Evolutionary conservation across 2,329 filamentous ascomycete species (phyloP).

Genomic region (Fusarium sp.): DNA sequence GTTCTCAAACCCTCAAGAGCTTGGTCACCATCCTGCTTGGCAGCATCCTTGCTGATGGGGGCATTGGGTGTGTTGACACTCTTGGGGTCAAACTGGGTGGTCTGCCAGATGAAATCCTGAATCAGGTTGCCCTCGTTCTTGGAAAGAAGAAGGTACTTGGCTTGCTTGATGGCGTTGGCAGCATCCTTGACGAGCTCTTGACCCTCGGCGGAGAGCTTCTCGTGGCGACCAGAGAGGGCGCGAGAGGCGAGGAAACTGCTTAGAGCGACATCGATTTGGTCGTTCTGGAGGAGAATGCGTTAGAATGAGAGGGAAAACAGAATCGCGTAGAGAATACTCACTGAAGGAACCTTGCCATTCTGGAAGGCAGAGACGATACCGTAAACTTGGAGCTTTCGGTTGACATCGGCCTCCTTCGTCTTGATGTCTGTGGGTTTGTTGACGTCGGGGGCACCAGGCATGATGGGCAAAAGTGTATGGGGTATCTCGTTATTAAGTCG

Average conservation of each 20-base stretch:
- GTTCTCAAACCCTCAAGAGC: constrained; percentile 87
- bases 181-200: constrained; percentile 80
- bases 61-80: constrained; percentile 69
- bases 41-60: constrained; percentile 78
- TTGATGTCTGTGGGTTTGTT: constrained; percentile 79
- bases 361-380: constrained; percentile 89
- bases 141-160: constrained; percentile 84
- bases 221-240: constrained; percentile 74
- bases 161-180: constrained; percentile 80
- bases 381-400: constrained; percentile 93
- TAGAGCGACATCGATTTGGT: constrained; percentile 93
- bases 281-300: constrained; percentile 67
- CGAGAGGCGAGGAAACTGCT: constrained; percentile 85
- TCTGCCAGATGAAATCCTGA: constrained; percentile 98
- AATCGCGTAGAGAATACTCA: constrained; percentile 55
- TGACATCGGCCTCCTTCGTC: constrained; percentile 86
- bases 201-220: constrained; percentile 84
- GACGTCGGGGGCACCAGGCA: constrained; percentile 59
- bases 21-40: constrained; percentile 84
- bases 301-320: not conserved
- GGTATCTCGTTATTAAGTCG: constrained; percentile 29
- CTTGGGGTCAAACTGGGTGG: constrained; percentile 75
- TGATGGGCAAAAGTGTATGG: constrained; percentile 38
- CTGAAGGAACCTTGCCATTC: constrained; percentile 88
- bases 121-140: constrained; percentile 96